Conservation (phyloP, 257 asterid genomes). For the Forsythia viridissima region DNA sequence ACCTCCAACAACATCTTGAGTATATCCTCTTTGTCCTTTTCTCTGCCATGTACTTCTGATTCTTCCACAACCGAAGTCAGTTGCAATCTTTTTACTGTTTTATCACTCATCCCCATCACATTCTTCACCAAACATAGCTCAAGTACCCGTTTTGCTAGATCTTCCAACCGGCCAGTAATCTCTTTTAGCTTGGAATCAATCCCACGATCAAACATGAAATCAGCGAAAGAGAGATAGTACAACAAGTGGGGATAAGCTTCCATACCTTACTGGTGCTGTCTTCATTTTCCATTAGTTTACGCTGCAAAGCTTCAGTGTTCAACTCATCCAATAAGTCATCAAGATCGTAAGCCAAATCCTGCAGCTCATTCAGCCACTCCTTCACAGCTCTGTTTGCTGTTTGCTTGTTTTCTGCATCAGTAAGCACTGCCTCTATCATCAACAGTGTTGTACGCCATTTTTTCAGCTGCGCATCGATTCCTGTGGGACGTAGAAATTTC, state of each 20-base stretch:
- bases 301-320: conserved; percentile 17
- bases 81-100: background rate
- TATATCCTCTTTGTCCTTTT: conserved; percentile 14
- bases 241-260: conserved; percentile 15
- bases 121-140: background rate
- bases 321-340: conserved; percentile 33
- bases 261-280: background rate
- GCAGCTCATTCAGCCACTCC: conserved; percentile 27
- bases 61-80: conserved; percentile 4
- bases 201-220: background rate
- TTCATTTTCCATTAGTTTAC: background rate
- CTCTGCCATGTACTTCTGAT: conserved; percentile 28
- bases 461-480: background rate
- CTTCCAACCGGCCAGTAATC: background rate
- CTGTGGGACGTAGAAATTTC: background rate
- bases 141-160: background rate
- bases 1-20: conserved; percentile 9
- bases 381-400: conserved; percentile 12
- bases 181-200: background rate
- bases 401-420: conserved; percentile 31
- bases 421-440: conserved; percentile 17
- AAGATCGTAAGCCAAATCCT: conserved; percentile 23
- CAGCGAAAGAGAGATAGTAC: background rate
- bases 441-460: background rate
- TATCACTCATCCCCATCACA: background rate